A percentile compares a stretch with the other conserved stretches of the same genome.
Conservation (phyloP, 2,329 filamentous ascomycete genomes). For the Colletotrichum siamense region DNA sequence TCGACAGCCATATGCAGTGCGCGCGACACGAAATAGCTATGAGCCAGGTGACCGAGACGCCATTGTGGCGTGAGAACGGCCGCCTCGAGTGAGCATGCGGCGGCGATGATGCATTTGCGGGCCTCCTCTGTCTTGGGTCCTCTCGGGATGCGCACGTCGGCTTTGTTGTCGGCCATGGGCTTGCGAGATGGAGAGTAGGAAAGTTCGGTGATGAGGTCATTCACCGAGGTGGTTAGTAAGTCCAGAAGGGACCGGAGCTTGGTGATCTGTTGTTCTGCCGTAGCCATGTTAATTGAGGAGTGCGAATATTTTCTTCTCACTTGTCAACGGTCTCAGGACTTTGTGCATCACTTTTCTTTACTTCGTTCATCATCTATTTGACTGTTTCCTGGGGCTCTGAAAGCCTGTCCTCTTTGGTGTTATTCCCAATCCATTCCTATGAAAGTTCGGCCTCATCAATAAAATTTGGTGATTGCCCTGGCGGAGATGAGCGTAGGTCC, state of each 20-base stretch:
- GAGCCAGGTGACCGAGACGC: constrained; percentile 7
- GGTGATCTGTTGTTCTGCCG: constrained; percentile 7
- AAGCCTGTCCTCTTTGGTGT: neutral
- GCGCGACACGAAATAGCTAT: constrained; percentile 4
- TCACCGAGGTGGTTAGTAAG: neutral
- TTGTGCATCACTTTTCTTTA: neutral
- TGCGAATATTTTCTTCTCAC: neutral
- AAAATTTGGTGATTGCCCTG: neutral
- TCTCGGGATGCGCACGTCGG: neutral
- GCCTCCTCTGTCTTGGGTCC: neutral
- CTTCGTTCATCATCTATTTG: neutral
- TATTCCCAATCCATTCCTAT: neutral
- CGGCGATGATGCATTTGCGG: constrained; percentile 7
- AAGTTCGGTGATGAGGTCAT: constrained; percentile 6
- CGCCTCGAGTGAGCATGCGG: neutral
- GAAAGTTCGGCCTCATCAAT: neutral
- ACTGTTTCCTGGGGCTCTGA: neutral
- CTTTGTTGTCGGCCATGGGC: neutral
- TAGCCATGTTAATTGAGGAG: neutral
- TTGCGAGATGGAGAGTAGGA: neutral
- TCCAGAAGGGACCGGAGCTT: neutral
- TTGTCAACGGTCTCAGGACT: neutral
- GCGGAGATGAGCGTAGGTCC: neutral
- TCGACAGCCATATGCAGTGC: constrained; percentile 17
- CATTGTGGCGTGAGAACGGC: constrained; percentile 10